Base-by-base conservation (phyloP, 2,329 filamentous ascomycete species). In the Cryphonectria nitschkei region DNA sequence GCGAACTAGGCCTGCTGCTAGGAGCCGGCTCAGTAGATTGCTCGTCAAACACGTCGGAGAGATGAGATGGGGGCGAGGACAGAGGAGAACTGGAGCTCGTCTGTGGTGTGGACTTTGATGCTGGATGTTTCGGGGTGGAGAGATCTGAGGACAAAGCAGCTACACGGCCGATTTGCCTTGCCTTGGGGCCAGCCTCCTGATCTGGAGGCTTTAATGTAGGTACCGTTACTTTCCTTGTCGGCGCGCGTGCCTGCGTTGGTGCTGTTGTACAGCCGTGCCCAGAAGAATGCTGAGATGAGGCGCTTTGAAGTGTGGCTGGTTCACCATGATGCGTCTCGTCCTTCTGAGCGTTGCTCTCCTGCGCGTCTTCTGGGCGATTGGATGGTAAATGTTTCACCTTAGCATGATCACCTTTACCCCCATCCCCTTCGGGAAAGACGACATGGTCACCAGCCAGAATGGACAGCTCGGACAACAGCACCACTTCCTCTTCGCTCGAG, bases 11-110 rank as follows among this genome's bases (percentile, higher is more conserved):
- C 76, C 77, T 85, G 29, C 79, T 82, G 50, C 75, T 77, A 16
- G 81, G 82, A 1, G 79, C 80, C 11, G 80, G 80, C 37, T 74
- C 75, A 46, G 68, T 70, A 43, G 76, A 72, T 29, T 60, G 76
- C 6, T 81, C 77, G 22, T 81, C 80, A 68, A 84, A 87, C 0
- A 86, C 84, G 66, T 89, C 87, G 68, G 87, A 88, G 13, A 86
- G 79, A 29, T 82, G 76, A 0, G 84, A 83, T 1, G 87, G 87
- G 0, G 87, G 87, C 1, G 87, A 89, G 0, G 87, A 89, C 16
- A 89, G 79, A 0, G 87, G 87, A 0, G 87, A 89, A 77, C 81
- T 83, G 32, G 78, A 75, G 4, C 76, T 71, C 60, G 70, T 66
- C 34, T 74, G 46, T 68, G 63, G 69, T 8, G 74, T 66, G 9